Evolutionary conservation across 306 rosid species (phyloP).

Genomic region (Pachyrhizus erosus): DNA sequence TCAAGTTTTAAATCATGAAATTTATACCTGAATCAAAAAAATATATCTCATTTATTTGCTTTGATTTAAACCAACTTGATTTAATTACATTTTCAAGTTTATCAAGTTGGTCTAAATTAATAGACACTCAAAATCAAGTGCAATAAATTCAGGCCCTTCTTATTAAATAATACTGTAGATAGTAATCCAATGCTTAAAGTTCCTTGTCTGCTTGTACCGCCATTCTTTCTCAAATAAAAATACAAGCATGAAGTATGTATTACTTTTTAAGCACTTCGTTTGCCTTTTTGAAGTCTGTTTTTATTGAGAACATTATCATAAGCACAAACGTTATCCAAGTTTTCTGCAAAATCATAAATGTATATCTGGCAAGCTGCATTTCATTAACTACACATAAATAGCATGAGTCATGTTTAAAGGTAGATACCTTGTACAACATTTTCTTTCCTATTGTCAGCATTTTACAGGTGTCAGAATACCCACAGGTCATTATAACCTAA

Average conservation of each 20-base stretch:
- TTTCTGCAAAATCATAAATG: constrained; percentile 1
- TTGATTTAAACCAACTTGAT: no score
- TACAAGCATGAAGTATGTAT: background rate
- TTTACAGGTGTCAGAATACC: constrained; percentile 68
- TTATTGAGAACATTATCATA: background rate
- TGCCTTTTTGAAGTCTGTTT: background rate
- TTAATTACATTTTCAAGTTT: no score
- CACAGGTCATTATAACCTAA: constrained; percentile 67
- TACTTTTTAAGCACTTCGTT: background rate
- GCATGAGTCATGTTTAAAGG: constrained; percentile 46
- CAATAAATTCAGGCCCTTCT: background rate
- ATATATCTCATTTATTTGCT: no score
- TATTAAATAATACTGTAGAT: background rate
- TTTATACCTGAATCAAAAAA: no score
- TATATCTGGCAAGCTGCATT: constrained; percentile 45
- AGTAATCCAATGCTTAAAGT: background rate
- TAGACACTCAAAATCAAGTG: background rate
- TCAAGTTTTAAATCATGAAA: no score
- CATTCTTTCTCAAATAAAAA: background rate
- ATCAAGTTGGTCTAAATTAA: no score
- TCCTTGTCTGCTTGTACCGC: background rate
- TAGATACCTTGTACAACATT: constrained; percentile 49
- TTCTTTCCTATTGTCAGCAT: constrained; percentile 50
- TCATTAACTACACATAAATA: constrained; percentile 46
- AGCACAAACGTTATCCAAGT: background rate